These are phyloP conservation scores for Sugiyamaella japonica DNA, from an alignment of 1,139 yeast species.

Conservation along the genomic window DNA sequence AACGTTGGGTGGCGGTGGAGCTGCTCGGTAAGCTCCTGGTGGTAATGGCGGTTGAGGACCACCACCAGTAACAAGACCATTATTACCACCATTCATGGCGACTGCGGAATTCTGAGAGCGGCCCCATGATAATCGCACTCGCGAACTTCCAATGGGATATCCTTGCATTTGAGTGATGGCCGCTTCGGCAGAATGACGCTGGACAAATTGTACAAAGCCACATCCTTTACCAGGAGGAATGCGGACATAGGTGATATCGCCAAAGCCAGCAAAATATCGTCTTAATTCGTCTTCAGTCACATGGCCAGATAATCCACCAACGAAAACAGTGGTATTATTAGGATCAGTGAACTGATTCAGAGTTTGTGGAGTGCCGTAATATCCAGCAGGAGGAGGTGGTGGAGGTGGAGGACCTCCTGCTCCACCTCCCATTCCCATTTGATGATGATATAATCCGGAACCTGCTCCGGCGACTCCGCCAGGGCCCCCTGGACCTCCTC, in stretches of 20 bases:
- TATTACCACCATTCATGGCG: constrained; percentile 10
- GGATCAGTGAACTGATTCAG: constrained; percentile 67
- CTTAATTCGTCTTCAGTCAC: constrained; percentile 76
- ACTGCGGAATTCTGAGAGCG: constrained; percentile 46
- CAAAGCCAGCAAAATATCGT: constrained; percentile 78
- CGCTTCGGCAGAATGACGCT: constrained; percentile 80
- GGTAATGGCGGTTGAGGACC: constrained; percentile 8
- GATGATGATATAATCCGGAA: constrained; percentile 9
- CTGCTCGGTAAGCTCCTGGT: constrained; percentile 21
- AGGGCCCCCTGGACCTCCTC: constrained; percentile 6
- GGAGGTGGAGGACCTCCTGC: constrained; percentile 16
- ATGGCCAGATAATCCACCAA: constrained; percentile 79
- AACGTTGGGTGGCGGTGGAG: constrained; percentile 36
- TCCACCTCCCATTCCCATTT: constrained; percentile 14
- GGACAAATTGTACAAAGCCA: constrained; percentile 84
- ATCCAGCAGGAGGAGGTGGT: constrained; percentile 17
- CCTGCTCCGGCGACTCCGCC: constrained; percentile 17
- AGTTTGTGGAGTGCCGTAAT: constrained; percentile 35
- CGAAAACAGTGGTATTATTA: constrained; percentile 88
- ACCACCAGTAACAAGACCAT: too few species aligned
- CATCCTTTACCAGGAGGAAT: constrained; percentile 93
- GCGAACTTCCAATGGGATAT: constrained; percentile 78
- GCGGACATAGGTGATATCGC: constrained; percentile 78
- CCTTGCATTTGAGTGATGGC: constrained; percentile 95
- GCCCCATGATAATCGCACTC: constrained; percentile 91